Evolutionary conservation across 2,329 filamentous ascomycete genomes (phyloP).

Genomic region (Dothideomycetidae sp.): DNA sequence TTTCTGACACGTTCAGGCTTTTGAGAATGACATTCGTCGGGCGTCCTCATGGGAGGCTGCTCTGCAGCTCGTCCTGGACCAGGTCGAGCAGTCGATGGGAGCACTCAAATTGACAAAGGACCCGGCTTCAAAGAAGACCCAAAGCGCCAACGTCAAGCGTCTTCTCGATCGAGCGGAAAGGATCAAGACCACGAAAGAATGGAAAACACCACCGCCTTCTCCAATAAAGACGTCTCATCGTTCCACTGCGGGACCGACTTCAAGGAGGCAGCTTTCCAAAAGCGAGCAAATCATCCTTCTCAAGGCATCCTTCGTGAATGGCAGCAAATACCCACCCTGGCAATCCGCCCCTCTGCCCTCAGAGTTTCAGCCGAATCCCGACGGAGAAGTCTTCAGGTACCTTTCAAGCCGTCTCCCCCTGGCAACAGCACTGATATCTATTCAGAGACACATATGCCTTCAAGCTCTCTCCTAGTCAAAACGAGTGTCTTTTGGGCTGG

Average conservation of each 20-base stretch:
- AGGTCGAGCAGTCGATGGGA: conserved; percentile 69
- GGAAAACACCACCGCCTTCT: conserved; percentile 12
- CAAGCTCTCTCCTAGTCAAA: conserved; percentile 59
- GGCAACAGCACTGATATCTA: neutral
- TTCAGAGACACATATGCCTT: conserved; percentile 31
- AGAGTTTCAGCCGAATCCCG: conserved; percentile 45
- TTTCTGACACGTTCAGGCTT: too few species aligned
- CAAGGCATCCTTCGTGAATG: conserved; percentile 66
- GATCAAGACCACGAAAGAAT: conserved; percentile 45
- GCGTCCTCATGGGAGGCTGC: too few species aligned
- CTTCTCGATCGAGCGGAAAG: conserved; percentile 59
- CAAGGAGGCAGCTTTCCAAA: conserved; percentile 50
- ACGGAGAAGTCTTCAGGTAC: conserved; percentile 49
- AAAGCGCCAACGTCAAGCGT: conserved; percentile 50
- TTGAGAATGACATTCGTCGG: too few species aligned
- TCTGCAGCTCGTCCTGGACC: conserved; percentile 59
- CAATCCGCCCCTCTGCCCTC: conserved; percentile 42
- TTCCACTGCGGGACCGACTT: conserved; percentile 33
- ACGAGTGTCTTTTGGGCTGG: conserved; percentile 69
- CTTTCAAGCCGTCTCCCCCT: conserved; percentile 18
- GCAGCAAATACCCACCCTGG: conserved; percentile 77
- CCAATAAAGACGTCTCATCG: conserved; percentile 18
- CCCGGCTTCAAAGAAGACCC: conserved; percentile 27
- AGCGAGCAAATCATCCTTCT: conserved; percentile 64
- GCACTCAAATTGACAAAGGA: conserved; percentile 49